A percentile compares a stretch with the other conserved stretches of the same genome.
Conservation (phyloP, 352 stramenopile species). For the Pythium rhizo-oryzae region DNA sequence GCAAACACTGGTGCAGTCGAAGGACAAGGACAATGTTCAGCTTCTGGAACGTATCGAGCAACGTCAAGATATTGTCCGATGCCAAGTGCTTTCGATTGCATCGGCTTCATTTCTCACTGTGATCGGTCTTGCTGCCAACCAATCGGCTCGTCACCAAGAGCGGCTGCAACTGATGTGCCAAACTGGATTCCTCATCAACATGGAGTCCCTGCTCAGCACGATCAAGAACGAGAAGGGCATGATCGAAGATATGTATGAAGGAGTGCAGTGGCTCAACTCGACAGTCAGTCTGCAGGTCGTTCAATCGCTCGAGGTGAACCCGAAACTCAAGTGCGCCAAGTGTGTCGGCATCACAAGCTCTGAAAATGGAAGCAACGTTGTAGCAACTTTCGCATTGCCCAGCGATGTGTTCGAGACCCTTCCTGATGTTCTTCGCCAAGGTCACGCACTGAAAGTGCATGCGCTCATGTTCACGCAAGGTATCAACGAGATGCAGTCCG, state of each 20-base stretch:
- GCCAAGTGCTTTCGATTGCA: conserved; percentile 72
- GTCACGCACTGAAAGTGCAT: conserved; percentile 74
- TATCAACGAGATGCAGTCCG: conserved; percentile 94
- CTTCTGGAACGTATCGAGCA: conserved; percentile 73
- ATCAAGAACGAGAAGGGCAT: conserved; percentile 96
- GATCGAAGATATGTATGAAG: conserved; percentile 93
- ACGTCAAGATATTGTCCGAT: conserved; percentile 79
- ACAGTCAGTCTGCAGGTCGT: conserved; percentile 82
- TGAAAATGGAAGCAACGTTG: conserved; percentile 54
- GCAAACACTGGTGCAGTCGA: conserved; percentile 45
- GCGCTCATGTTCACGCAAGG: conserved; percentile 89
- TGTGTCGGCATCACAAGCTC: conserved; percentile 67
- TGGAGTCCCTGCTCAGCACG: conserved; percentile 94
- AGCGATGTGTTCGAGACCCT: conserved; percentile 55
- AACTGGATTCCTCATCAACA: conserved; percentile 89
- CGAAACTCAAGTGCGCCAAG: conserved; percentile 70
- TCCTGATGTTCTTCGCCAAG: conserved; percentile 62
- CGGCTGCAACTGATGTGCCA: conserved; percentile 64
- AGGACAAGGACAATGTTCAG: conserved; percentile 50
- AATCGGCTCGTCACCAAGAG: conserved; percentile 57
- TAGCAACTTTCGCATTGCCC: conserved; percentile 74
- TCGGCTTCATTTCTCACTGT: conserved; percentile 75
- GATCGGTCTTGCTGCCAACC: conserved; percentile 62
- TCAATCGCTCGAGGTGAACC: conserved; percentile 50
- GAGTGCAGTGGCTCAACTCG: conserved; percentile 81